Evolutionary conservation across 2,329 filamentous ascomycete genomes (phyloP), one percentile per base, ranked within the genome.

Genomic region (Didymella pinodella): DNA sequence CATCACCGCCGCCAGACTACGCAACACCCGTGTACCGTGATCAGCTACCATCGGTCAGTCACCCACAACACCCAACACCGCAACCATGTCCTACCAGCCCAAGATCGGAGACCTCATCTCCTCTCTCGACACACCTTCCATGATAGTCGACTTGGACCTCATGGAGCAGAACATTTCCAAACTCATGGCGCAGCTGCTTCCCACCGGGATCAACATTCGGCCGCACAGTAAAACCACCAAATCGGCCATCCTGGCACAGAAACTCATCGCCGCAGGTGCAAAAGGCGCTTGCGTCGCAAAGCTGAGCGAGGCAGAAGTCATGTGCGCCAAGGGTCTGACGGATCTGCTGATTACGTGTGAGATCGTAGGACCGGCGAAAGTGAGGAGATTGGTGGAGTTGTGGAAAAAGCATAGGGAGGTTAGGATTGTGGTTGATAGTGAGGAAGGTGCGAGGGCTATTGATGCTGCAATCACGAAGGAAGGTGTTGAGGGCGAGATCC

Each of bases 191-290:
- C 74, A 71, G 7, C 79, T 85, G 0, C 73, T 82, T 0, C 81
- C 82, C 7, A 81, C 80, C 0, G 81, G 81, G 0, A 64, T 80
- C 22, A 69, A 73, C 53, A 80, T 84, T 60, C 79, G 83, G 2
- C 83, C 83, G 0, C 83, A 85, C 54, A 76, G 83, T n/a, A 85
- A 85, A 64, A 85, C 83, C 4, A 84, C 81, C 49, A 85, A 85
- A 65, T 81, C 79, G 40, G 78, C 77, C 22, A 68, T 77, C 18
- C 72, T 85, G 0, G 83, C 82, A 4, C 62, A 68, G 12, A 80
- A 76, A 46, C 77, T 85, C 48, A 76, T 71, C 40, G 71, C 72
- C 1, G 82, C 81, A 0, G 83, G 82, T 25, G 81, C 81, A 50
- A 83, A 77, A 65, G 82, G 83, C 22, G 81, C 80, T 40, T 84